Evolutionary conservation across 331 rosid species (phyloP).

Genomic region (Malus hybrid): DNA sequence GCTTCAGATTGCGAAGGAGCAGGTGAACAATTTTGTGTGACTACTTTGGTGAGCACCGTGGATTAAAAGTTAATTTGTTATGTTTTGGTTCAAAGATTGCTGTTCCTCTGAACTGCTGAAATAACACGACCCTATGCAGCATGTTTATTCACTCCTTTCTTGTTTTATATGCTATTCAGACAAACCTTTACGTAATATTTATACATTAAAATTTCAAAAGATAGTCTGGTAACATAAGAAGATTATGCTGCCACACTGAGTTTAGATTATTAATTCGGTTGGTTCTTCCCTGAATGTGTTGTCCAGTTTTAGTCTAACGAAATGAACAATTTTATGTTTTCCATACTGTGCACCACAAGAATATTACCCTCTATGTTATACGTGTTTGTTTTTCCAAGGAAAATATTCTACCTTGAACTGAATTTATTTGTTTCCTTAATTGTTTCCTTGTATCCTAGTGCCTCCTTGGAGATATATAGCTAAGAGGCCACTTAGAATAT

Average conservation of each 20-base stretch:
- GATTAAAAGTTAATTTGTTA: slow-evolving; percentile 6
- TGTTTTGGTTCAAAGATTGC: neutral
- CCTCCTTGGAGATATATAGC: neutral
- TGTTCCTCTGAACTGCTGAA: neutral
- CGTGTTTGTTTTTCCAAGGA: neutral
- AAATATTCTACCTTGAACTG: neutral
- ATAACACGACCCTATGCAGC: neutral
- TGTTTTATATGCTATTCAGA: neutral
- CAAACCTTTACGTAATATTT: neutral
- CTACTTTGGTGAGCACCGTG: slow-evolving; percentile 68
- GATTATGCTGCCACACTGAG: neutral
- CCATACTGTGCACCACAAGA: neutral
- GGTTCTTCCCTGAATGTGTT: neutral
- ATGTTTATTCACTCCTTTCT: neutral
- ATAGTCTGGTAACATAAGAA: neutral
- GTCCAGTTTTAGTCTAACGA: neutral
- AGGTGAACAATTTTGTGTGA: slow-evolving; percentile 97
- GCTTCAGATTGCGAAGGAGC: slow-evolving; percentile 99
- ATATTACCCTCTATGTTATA: neutral
- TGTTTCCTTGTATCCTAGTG: neutral
- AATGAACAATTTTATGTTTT: neutral
- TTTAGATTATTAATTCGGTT: neutral
- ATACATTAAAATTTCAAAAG: neutral
- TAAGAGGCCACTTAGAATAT: neutral
- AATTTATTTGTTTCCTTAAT: neutral